A percentile compares a stretch with the other conserved stretches of the same genome.
Conservation (phyloP, 805 yeast species). For the Candida caryicola region DNA sequence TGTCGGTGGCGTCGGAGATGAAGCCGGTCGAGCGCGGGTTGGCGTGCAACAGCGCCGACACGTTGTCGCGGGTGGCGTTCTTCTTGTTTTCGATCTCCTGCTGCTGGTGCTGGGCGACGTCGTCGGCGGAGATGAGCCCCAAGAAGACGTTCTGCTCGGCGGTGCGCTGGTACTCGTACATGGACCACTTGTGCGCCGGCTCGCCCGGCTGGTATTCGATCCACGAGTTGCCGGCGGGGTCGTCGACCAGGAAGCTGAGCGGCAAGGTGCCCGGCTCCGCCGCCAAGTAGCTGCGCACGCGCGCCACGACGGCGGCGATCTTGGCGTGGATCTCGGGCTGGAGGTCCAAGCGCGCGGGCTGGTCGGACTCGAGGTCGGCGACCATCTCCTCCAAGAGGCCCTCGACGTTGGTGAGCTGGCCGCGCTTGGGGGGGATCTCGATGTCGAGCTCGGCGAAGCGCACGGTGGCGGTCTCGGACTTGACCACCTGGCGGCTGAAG, state of each 20-base stretch:
- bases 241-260: conserved; percentile 75
- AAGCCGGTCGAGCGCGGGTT: conserved; percentile 50
- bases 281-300: conserved; percentile 56
- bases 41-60: conserved; percentile 20
- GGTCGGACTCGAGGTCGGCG: conserved; percentile 76
- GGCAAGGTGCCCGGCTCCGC: conserved; percentile 73
- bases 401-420: conserved; percentile 89
- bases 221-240: conserved; percentile 98
- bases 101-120: conserved; percentile 46
- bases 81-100: conserved; percentile 49
- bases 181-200: conserved; percentile 86
- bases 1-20: conserved; percentile 67
- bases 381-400: conserved; percentile 84
- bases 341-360: conserved; percentile 66
- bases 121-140: conserved; percentile 74
- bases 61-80: conserved; percentile 37
- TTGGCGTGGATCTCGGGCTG: conserved; percentile 77
- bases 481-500: conserved; percentile 86
- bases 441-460: conserved; percentile 80
- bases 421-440: conserved; percentile 93
- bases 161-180: conserved; percentile 74
- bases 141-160: conserved; percentile 84
- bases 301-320: conserved; percentile 65
- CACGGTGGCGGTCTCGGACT: conserved; percentile 81
- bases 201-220: conserved; percentile 85